A percentile compares a stretch with the other conserved stretches of the same genome.
phyloP scores from a whole-genome alignment of 1,139 yeast genomes.

The Kodamaea sp. region DNA sequence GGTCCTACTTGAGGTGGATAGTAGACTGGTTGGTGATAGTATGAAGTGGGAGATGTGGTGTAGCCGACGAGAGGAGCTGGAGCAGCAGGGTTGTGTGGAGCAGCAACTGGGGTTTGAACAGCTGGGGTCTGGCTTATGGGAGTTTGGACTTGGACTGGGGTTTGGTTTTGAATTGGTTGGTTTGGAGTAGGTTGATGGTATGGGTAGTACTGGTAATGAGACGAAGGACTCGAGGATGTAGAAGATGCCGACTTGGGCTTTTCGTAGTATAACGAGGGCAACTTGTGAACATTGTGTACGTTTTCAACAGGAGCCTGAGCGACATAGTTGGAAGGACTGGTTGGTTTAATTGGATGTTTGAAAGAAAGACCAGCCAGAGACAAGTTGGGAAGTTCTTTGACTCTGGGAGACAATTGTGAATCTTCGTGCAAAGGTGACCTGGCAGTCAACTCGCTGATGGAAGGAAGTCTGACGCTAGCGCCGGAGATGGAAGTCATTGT shows the following conservation, averaged over 20 bases:
- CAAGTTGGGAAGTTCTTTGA: slow-evolving; percentile 10
- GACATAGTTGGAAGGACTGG: slow-evolving; percentile 18
- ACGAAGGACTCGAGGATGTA: slow-evolving; percentile 5
- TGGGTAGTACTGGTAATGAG: background rate
- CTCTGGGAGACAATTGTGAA: slow-evolving; percentile 12
- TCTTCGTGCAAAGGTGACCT: slow-evolving; percentile 16
- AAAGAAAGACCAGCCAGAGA: slow-evolving; percentile 9
- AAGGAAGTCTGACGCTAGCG: slow-evolving; percentile 28
- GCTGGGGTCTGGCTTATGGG: slow-evolving; percentile 2
- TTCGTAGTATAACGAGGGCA: slow-evolving; percentile 18
- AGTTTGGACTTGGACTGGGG: slow-evolving; percentile 8
- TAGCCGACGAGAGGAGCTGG: slow-evolving; percentile 9
- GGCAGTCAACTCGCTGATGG: slow-evolving; percentile 38
- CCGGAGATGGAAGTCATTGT: too few species aligned
- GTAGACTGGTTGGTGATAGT: slow-evolving; percentile 16
- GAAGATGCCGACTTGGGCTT: slow-evolving; percentile 5
- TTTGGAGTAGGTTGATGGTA: slow-evolving; percentile 7
- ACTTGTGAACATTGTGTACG: slow-evolving; percentile 10
- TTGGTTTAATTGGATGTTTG: slow-evolving; percentile 15
- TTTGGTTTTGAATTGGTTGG: slow-evolving; percentile 12
- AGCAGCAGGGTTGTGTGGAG: slow-evolving; percentile 4
- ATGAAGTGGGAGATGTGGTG: slow-evolving; percentile 10
- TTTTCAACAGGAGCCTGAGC: slow-evolving; percentile 6
- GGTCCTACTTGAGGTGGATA: slow-evolving; percentile 13
- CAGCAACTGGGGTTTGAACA: background rate